Percentiles rank a stretch among this genome's conserved stretches.
Evolutionary conservation across 495 filamentous ascomycete species (phyloP).

Genomic region (Aspergillus avenaceus): DNA sequence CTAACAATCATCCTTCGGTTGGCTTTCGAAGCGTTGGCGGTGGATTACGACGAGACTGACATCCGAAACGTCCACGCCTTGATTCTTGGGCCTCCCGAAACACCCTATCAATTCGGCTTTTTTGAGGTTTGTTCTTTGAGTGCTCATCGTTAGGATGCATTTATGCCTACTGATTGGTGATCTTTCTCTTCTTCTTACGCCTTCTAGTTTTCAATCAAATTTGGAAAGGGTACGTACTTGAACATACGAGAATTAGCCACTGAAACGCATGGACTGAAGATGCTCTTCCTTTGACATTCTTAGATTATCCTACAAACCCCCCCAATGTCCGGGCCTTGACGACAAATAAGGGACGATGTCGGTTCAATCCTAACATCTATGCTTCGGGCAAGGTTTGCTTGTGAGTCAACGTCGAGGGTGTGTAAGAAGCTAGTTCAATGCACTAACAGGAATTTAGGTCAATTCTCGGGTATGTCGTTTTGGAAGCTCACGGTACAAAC

Average conservation of each 20-base stretch:
- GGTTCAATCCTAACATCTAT: conserved; percentile 98
- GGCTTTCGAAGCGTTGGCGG: conserved; percentile 64
- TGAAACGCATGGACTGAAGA: not conserved
- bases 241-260: not conserved
- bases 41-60: conserved; percentile 80
- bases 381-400: conserved; percentile 86
- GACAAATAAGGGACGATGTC: conserved; percentile 79
- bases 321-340: conserved; percentile 73
- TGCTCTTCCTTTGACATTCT: not conserved
- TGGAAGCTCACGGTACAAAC: not conserved
- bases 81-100: conserved; percentile 89
- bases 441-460: conserved; percentile 53
- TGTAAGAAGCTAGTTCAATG: not conserved
- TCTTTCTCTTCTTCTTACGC: not conserved
- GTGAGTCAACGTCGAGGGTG: conserved; percentile 37
- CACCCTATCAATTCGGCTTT: conserved; percentile 95
- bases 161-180: not conserved
- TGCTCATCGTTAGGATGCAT: not conserved
- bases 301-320: conserved; percentile 85
- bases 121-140: conserved; percentile 64
- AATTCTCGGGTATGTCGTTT: conserved; percentile 68
- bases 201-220: conserved; percentile 24
- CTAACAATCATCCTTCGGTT: conserved; percentile 1
- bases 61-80: conserved; percentile 84
- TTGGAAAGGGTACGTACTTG: conserved; percentile 13